A percentile compares a stretch with the other conserved stretches of the same genome.
These are phyloP conservation scores for Coemansia sp. DNA, from an alignment of 192 early-diverging fungal genomes.

Conservation along the genomic window DNA sequence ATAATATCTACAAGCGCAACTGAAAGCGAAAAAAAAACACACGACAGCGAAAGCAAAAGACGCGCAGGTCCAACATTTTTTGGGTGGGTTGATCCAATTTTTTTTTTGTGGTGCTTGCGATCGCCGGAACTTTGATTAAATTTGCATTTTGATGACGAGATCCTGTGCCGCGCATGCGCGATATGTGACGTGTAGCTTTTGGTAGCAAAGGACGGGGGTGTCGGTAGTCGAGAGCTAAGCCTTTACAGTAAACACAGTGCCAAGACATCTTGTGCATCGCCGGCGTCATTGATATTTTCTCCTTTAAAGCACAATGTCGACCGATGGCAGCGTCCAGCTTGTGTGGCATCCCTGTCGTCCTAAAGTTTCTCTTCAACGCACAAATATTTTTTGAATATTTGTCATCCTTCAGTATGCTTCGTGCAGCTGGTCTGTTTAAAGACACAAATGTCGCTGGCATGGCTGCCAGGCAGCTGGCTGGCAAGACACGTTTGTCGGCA, in stretches of 20 bases:
- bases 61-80: neutral
- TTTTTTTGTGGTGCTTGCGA: neutral
- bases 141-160: neutral
- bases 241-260: neutral
- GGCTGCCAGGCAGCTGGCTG: neutral
- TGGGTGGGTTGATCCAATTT: neutral
- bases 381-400: too few relatives aligned
- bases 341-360: too few relatives aligned
- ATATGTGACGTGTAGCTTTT: neutral
- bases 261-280: neutral
- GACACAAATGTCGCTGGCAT: neutral
- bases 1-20: neutral
- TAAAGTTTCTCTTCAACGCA: too few relatives aligned
- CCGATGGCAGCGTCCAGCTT: neutral
- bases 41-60: neutral
- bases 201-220: neutral
- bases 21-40: neutral
- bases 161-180: neutral
- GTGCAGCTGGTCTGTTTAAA: neutral
- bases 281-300: too few relatives aligned
- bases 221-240: neutral
- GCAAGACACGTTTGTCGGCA: neutral
- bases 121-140: neutral
- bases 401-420: neutral
- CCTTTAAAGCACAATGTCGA: neutral